phyloP scores from a whole-genome alignment of 352 stramenopile genomes.

The Globisporangium polare region DNA sequence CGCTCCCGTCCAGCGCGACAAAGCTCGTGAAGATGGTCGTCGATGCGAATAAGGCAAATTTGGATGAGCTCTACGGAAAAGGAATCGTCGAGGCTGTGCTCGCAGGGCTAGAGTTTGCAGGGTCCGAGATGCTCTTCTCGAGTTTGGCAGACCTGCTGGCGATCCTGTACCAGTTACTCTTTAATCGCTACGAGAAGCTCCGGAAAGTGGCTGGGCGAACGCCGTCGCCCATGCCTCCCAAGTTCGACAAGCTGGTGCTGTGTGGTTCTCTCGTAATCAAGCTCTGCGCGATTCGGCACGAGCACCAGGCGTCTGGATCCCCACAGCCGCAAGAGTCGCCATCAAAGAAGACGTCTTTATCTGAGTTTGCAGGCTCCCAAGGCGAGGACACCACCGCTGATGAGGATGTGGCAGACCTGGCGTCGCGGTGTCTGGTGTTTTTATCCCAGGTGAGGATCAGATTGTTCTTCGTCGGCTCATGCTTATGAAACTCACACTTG shows the following conservation, averaged over 20 bases:
- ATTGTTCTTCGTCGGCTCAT: neutral
- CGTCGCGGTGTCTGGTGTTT: slow-evolving; percentile 55
- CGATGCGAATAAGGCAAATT: slow-evolving; percentile 12
- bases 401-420: slow-evolving; percentile 29
- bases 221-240: slow-evolving; percentile 3
- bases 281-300: slow-evolving; percentile 23
- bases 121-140: slow-evolving; percentile 2
- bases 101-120: slow-evolving; percentile 23
- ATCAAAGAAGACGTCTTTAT: neutral
- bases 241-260: slow-evolving; percentile 25
- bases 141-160: slow-evolving; percentile 28
- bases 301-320: slow-evolving; percentile 3
- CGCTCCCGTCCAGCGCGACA: slow-evolving; percentile 27
- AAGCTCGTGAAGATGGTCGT: slow-evolving; percentile 37
- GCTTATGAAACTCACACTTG: neutral
- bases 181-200: slow-evolving; percentile 27
- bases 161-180: slow-evolving; percentile 33
- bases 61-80: slow-evolving; percentile 28
- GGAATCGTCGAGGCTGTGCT: slow-evolving; percentile 26
- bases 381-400: slow-evolving; percentile 8
- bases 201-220: slow-evolving; percentile 14
- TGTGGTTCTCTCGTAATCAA: slow-evolving; percentile 32
- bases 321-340: slow-evolving; percentile 16
- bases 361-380: neutral
- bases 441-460: slow-evolving; percentile 46